phyloP scores from a whole-genome alignment of 1,284 basidiomycete genomes.

The Papiliotrema flavescens region DNA sequence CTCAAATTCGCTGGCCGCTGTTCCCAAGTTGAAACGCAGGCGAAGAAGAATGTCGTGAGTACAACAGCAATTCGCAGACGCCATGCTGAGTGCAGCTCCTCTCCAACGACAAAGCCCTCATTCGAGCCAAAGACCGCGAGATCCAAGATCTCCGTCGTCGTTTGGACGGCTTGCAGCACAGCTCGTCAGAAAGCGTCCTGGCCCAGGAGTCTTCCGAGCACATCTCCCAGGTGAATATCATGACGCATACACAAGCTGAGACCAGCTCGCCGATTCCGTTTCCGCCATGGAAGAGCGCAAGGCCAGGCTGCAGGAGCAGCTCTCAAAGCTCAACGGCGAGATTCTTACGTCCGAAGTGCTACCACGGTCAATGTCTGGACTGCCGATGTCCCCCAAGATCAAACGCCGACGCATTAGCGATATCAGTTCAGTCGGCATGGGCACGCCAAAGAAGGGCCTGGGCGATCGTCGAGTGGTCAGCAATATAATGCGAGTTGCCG shows the following conservation, averaged over 20 bases:
- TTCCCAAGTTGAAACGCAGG: constrained; percentile 56
- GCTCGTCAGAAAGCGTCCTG: neutral
- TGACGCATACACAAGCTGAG: neutral
- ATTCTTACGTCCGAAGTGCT: constrained; percentile 41
- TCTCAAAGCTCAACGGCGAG: constrained; percentile 45
- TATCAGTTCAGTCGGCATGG: constrained; percentile 32
- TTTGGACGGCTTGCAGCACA: constrained; percentile 26
- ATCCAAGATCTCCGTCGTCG: constrained; percentile 47
- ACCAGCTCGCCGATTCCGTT: constrained; percentile 39
- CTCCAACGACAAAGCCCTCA: constrained; percentile 46
- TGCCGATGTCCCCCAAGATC: constrained; percentile 25
- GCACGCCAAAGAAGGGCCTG: constrained; percentile 23
- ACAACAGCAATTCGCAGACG: too few relatives aligned
- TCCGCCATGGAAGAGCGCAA: constrained; percentile 44
- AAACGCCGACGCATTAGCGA: constrained; percentile 48
- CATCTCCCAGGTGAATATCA: constrained; percentile 21
- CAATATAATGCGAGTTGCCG: constrained; percentile 29
- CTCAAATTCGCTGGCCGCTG: constrained; percentile 57
- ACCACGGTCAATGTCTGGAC: constrained; percentile 18
- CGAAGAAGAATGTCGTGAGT: constrained; percentile 53
- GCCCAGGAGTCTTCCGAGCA: constrained; percentile 6
- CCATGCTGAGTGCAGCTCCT: constrained; percentile 27
- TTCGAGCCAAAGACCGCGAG: constrained; percentile 50
- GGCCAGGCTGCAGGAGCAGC: constrained; percentile 32
- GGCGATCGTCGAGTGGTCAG: constrained; percentile 43